These are phyloP conservation scores for Fusarium torulosum DNA, from an alignment of 2,329 filamentous ascomycete species.

Conservation along the genomic window DNA sequence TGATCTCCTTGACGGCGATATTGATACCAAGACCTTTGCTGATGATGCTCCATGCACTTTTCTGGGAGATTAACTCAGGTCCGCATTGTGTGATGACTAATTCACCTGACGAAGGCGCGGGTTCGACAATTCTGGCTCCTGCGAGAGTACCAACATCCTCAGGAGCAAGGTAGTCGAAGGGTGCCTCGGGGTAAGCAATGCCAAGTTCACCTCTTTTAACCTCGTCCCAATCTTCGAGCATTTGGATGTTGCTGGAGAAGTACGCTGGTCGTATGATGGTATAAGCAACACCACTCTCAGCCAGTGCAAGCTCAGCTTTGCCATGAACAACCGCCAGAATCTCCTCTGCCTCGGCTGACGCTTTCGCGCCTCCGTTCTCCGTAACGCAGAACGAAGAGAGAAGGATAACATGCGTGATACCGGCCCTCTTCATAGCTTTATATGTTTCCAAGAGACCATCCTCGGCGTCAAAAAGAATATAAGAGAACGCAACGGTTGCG, in stretches of 20 bases:
- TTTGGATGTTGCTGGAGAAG: constrained; percentile 22
- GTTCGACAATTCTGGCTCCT: not conserved
- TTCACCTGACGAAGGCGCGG: rapidly evolving
- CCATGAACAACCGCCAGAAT: constrained; percentile 10
- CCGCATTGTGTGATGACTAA: constrained; percentile 15
- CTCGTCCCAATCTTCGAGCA: constrained; percentile 3
- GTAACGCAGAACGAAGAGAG: constrained; percentile 9
- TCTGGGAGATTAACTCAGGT: constrained; percentile 10
- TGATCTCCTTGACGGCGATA: constrained; percentile 12
- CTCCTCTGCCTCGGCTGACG: not conserved
- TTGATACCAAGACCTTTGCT: not conserved
- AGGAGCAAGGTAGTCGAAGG: constrained; percentile 26
- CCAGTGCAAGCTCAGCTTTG: constrained; percentile 20
- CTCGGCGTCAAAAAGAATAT: constrained; percentile 12
- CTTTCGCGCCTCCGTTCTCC: not conserved
- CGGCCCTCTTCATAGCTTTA: constrained; percentile 18
- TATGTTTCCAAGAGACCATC: constrained; percentile 12
- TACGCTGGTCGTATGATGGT: constrained; percentile 14
- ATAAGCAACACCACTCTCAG: not conserved
- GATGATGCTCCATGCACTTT: constrained; percentile 7
- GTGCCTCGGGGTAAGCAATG: not conserved
- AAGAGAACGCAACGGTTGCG: constrained; percentile 22
- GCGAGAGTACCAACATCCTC: constrained; percentile 21
- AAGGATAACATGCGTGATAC: constrained; percentile 16
- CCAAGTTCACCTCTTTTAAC: constrained; percentile 5